Evolutionary conservation across 73 alveolate genomes (phyloP).

Genomic region (Stentor coeruleus): DNA sequence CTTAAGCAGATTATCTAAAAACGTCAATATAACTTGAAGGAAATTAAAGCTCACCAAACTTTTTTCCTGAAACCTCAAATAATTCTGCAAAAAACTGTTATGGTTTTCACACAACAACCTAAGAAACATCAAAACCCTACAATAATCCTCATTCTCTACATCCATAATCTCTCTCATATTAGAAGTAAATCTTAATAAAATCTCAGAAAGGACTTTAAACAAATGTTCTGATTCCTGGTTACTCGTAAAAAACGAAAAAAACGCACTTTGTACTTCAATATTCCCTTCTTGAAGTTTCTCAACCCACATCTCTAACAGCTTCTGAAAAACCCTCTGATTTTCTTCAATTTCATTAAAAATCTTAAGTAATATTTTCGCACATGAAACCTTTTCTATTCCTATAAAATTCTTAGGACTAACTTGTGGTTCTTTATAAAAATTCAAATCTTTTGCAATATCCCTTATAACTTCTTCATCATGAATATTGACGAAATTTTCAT

Average conservation of each 20-base stretch:
- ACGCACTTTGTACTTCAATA: constrained; percentile 45
- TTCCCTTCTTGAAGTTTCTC: constrained; percentile 48
- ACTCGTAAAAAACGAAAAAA: constrained; percentile 40
- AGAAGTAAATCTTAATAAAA: neutral
- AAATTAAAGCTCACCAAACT: constrained; percentile 71
- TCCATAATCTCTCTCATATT: neutral
- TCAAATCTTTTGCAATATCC: too few relatives aligned
- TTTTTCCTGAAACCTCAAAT: constrained; percentile 77
- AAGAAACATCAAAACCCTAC: constrained; percentile 74
- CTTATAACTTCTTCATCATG: too few relatives aligned
- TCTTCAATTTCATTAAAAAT: constrained; percentile 34
- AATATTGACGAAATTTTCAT: too few relatives aligned
- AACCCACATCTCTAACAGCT: constrained; percentile 36
- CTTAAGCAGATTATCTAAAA: constrained; percentile 39
- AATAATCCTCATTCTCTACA: constrained; percentile 21
- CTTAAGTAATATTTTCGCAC: neutral
- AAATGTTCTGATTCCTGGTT: constrained; percentile 43
- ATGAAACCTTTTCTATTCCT: neutral
- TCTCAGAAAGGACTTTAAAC: constrained; percentile 33
- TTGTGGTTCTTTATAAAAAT: too few relatives aligned
- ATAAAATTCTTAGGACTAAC: too few relatives aligned
- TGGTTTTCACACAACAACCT: constrained; percentile 93
- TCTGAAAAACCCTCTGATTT: constrained; percentile 35
- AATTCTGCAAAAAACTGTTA: constrained; percentile 70
- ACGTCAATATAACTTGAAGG: constrained; percentile 41